A percentile compares a stretch with the other conserved stretches of the same genome.
These are phyloP conservation scores for Prunus mume DNA, from an alignment of 306 rosid species.

Conservation along the genomic window DNA sequence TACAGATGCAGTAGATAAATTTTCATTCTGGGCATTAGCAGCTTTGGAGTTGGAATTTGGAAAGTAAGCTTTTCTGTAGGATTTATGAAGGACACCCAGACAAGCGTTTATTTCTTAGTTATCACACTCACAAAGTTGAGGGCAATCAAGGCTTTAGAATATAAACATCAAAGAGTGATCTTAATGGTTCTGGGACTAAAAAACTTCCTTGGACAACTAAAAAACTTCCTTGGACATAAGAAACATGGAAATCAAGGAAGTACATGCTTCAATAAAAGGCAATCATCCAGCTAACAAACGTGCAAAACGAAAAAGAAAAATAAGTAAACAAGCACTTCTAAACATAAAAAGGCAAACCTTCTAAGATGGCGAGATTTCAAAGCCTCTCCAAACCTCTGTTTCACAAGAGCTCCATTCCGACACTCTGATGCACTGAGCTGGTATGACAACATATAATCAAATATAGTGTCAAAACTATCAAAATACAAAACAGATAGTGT, in stretches of 20 bases:
- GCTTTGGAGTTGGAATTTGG: neutral
- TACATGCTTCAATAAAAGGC: neutral
- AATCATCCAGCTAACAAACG: neutral
- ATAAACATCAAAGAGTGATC: neutral
- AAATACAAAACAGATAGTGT: constrained; percentile 13
- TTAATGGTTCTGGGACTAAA: neutral
- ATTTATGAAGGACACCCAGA: neutral
- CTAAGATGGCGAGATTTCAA: constrained; percentile 50
- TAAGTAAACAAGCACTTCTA: constrained; percentile 14
- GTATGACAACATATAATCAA: constrained; percentile 23
- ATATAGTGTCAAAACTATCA: neutral
- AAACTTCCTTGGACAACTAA: constrained; percentile 1
- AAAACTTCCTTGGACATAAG: constrained; percentile 1
- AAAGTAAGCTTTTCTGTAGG: neutral
- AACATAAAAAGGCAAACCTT: constrained; percentile 48
- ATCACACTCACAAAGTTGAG: neutral
- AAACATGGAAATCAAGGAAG: neutral
- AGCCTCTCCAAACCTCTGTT: constrained; percentile 65
- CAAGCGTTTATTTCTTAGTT: neutral
- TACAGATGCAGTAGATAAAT: neutral
- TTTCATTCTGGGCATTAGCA: neutral
- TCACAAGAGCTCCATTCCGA: constrained; percentile 68
- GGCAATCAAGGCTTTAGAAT: neutral
- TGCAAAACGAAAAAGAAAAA: neutral
- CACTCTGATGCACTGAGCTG: constrained; percentile 81